Base-by-base conservation (phyloP, 2,329 filamentous ascomycete species). In the Microsporum audouinii region DNA sequence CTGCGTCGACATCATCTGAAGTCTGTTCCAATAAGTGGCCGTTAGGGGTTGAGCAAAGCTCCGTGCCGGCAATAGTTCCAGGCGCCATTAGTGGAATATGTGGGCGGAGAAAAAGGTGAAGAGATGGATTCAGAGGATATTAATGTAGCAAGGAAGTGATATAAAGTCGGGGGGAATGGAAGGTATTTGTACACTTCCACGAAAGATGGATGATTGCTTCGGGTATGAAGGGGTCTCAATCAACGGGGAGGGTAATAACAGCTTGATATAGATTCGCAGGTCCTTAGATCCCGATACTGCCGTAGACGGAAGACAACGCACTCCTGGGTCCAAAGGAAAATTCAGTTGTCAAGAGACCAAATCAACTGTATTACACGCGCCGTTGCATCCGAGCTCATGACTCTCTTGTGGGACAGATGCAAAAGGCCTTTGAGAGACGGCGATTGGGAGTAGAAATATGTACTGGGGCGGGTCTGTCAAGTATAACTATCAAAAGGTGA, bases 1-100 rank as follows among this genome's bases (percentile, higher is more conserved):
- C 80, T 27, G 77, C 74, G 68, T 85, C 82, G 66, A 85, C 80
- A 66, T 80, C 76, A 67, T 85, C 83, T 6, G 82, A 64, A 0
- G 64, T 34, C 17, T 58, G 43, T 36, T 65, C 64, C 7, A 65
- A 59, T n/a, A 59, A 38, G 10, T 33, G 43, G 34, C 57, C 47
- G 45, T 60, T 58, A 43, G 45, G 49, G 3, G 33, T 39, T 33
- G 45, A 39, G 45, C 51, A 41, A 14, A 12, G 14, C 12, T 59
- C 27, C 27, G 45, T 31, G 1, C 62, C 59, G 5, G 47, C 8
- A 14, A 61, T 29, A 3, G 57, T 45, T 7, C 45, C 61, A n/a
- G 64, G 64, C 29, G 64, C 56, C 64, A 65, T 65, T 57, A 49
- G 55, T 47, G 45, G 41, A 49, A 49, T 38, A 14, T 49, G 29